Conservation (phyloP, 371 early-diverging fungal species). For the Syncephalastrum sp. region DNA sequence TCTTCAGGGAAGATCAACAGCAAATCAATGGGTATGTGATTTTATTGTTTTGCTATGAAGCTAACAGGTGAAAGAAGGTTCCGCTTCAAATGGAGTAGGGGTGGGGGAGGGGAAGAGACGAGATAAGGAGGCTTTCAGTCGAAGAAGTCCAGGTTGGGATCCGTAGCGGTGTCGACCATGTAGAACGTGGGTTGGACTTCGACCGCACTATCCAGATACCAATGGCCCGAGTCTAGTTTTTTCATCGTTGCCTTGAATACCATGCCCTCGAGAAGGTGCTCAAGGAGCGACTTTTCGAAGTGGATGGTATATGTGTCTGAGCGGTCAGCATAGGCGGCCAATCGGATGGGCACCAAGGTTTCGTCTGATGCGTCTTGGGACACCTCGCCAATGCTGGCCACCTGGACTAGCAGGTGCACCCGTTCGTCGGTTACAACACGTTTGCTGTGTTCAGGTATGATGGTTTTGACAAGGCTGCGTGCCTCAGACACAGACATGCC, state of each 20-base stretch:
- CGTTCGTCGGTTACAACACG: constrained; percentile 19
- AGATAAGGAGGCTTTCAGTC: constrained; percentile 1
- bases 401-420: constrained; percentile 23
- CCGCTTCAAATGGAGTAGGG: too few relatives aligned
- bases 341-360: constrained; percentile 15
- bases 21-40: too few relatives aligned
- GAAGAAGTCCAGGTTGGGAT: constrained; percentile 8
- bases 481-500: constrained; percentile 21
- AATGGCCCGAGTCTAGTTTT: constrained; percentile 36
- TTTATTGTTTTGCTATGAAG: too few relatives aligned
- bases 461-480: constrained; percentile 7
- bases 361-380: constrained; percentile 12
- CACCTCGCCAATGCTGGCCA: constrained; percentile 10
- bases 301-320: constrained; percentile 18
- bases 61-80: too few relatives aligned
- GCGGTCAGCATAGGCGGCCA: constrained; percentile 19
- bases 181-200: constrained; percentile 48
- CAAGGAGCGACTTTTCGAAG: constrained; percentile 31
- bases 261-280: constrained; percentile 33
- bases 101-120: too few relatives aligned
- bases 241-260: constrained; percentile 33
- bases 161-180: constrained; percentile 36
- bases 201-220: constrained; percentile 37
- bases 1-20: too few relatives aligned
- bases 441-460: constrained; percentile 16